These are phyloP conservation scores for Flammula alnicola DNA, from an alignment of 1,284 basidiomycete genomes.

Conservation along the genomic window DNA sequence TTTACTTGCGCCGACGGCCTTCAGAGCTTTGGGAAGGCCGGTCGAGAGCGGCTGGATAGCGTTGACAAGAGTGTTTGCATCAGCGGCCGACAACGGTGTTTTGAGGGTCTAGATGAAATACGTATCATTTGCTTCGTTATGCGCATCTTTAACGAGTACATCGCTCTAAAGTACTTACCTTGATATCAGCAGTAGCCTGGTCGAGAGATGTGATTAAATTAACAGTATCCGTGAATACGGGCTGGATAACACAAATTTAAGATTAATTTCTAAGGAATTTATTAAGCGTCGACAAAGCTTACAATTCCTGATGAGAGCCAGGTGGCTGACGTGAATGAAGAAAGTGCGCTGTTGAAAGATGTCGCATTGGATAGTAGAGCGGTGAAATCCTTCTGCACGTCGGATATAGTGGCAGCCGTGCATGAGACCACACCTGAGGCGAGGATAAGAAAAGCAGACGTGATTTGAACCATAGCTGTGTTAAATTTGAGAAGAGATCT, in stretches of 20 bases:
- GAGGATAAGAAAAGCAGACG: too few species aligned
- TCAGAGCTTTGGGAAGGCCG: neutral
- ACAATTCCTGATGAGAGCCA: neutral
- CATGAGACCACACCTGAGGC: too few species aligned
- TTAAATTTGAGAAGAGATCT: too few species aligned
- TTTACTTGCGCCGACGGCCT: neutral
- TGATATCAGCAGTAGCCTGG: too few species aligned
- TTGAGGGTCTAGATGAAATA: neutral
- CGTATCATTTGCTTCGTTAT: neutral
- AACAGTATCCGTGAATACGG: neutral
- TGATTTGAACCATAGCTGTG: too few species aligned
- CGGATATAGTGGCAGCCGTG: neutral
- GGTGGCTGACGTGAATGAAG: neutral
- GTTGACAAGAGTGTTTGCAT: neutral
- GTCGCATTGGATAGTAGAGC: neutral
- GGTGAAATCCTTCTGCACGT: neutral
- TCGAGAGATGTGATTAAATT: neutral
- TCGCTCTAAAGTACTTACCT: too few species aligned
- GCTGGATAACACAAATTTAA: too few species aligned
- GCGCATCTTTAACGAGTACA: too few species aligned
- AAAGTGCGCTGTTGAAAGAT: neutral
- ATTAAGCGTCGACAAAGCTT: neutral
- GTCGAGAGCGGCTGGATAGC: neutral
- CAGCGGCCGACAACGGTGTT: neutral
- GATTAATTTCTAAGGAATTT: too few species aligned